Evolutionary conservation across 768 basidiomycete genomes (phyloP), one percentile per base, ranked within the genome.

Genomic region (Calocybe gangraenosa): DNA sequence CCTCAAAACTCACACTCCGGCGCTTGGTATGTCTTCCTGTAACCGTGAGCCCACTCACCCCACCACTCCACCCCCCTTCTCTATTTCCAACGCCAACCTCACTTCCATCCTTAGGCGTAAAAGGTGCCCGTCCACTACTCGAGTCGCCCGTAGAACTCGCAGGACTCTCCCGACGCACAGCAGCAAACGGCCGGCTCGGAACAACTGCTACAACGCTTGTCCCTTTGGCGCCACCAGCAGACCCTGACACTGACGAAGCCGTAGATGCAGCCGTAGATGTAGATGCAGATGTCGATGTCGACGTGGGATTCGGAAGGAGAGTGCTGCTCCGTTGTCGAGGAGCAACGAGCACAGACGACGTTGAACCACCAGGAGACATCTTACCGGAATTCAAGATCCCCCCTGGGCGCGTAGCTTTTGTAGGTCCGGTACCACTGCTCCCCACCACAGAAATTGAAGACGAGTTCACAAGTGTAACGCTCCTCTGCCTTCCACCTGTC

Each of bases 121-220:
- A 67, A 9, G 89, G 90, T 14, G 76, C 74, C 13, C 81, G 70
- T 13, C 86, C 85, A 55, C 81, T 86, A 50, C 87, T 91, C 48
- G 88, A 90, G 58, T 85, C 88, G 6, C 89, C 89, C 11, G 84
- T 88, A 22, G 89, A 92, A 58, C 88, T 91, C 10, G 84, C 84
- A 10, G 88, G 88, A 56, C 87, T 89, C 48, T 84, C 75, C 10
- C 82, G 68, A 21, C 68, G 58, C 39, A 56, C 65, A 28, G 64
- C 65, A 33, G 65, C 79, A 58, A 88, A 89, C 5, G 87, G 86
- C 48, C 76, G 77, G 7, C 61, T 65, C 3, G 73, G 70, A 51
- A 58, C 46, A 28, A 11, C 25, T 13, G 62, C 57, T 7, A 60
- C 49, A 39, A 33, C 34, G 30, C 30, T 43, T 10, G 41, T 44